Percentiles rank a stretch among this genome's conserved stretches.
Conservation (phyloP, 768 basidiomycete genomes). For the Clavulina sp. region DNA sequence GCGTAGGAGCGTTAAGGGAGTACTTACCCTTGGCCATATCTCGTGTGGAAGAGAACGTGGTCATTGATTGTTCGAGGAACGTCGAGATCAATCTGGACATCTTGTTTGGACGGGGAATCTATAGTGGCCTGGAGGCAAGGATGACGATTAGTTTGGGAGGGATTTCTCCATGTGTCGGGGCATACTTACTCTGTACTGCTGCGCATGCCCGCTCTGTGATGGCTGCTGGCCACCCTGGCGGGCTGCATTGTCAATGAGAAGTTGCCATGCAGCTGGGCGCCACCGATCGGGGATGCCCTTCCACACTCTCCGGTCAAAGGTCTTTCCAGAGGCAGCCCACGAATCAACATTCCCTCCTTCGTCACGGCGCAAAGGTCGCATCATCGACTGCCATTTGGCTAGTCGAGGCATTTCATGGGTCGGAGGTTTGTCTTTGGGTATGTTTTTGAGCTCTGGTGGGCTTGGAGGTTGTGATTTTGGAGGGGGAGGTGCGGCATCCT, state of each 20-base stretch:
- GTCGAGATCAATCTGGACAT: constrained; percentile 95
- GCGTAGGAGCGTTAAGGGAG: constrained; percentile 2
- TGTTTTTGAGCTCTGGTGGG: constrained; percentile 23
- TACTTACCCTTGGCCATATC: constrained; percentile 86
- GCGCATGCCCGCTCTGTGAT: constrained; percentile 22
- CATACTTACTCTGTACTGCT: constrained; percentile 17
- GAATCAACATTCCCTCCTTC: constrained; percentile 54
- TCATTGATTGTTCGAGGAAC: constrained; percentile 92
- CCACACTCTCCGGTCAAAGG: constrained; percentile 1
- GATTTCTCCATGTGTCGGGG: neutral
- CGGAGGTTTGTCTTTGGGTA: constrained; percentile 29
- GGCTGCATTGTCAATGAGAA: constrained; percentile 35
- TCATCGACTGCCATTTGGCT: constrained; percentile 88
- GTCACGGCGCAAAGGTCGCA: constrained; percentile 41
- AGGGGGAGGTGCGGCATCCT: constrained; percentile 12
- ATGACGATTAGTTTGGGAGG: neutral
- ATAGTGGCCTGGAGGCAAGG: constrained; percentile 30
- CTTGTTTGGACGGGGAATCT: constrained; percentile 72
- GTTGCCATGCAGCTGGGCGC: constrained; percentile 83
- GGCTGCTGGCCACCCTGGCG: constrained; percentile 11
- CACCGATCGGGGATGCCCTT: constrained; percentile 97
- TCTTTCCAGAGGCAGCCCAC: constrained; percentile 29
- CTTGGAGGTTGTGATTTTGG: constrained; percentile 27
- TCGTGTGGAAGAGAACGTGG: constrained; percentile 83
- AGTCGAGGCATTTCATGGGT: constrained; percentile 55